Evolutionary conservation across 2,329 filamentous ascomycete species (phyloP), one percentile per base, ranked within the genome.

Genomic region (Aspergillus terreus): DNA sequence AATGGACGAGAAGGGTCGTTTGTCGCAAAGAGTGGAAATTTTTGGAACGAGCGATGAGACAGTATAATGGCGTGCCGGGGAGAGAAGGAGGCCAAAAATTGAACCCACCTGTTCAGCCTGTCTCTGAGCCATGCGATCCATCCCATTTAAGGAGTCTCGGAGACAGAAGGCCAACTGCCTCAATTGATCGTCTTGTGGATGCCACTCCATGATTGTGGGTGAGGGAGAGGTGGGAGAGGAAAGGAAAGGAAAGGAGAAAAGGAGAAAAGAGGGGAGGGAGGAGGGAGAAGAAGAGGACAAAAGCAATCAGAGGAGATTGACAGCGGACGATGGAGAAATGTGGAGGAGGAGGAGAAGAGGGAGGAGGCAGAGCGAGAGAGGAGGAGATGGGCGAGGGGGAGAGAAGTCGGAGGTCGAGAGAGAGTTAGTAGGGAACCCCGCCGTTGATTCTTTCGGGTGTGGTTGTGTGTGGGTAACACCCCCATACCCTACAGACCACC

Each of bases 61-160:
- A 25, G 4, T 4, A 15, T 14, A 19, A 43, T 5, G 40, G 12
- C 14, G 3, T 17, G 12, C n/a, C 14, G 35, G 35, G 35, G 11
- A 4, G 3, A 38, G n/a, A n/a, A 30, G 19, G 25, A 41, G 36
- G 5, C n/a, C 21, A 42, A 14, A 38, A 43, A 38, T 21, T 4
- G 17, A 11, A 79, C 87, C 78, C 70, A 96, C 91, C 71, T 83
- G 75, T 76, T 96, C 92, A 51, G 94, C 92, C 73, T 95, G 87
- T 75, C 92, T 95, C 72, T 94, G 91, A 48, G 86, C 85, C 63
- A 74, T 78, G 69, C 85, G 85, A 73, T 96, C 83, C 69, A 88
- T 86, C 61, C 87, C 87, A 70, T 90, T 95, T 65, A 97, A 80
- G 42, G 94, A 96, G 77, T 97, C 92, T 76, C 86, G 90, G 67